Conservation (phyloP, 176 grass and related monocot species). For the Musa schizocarpa region DNA sequence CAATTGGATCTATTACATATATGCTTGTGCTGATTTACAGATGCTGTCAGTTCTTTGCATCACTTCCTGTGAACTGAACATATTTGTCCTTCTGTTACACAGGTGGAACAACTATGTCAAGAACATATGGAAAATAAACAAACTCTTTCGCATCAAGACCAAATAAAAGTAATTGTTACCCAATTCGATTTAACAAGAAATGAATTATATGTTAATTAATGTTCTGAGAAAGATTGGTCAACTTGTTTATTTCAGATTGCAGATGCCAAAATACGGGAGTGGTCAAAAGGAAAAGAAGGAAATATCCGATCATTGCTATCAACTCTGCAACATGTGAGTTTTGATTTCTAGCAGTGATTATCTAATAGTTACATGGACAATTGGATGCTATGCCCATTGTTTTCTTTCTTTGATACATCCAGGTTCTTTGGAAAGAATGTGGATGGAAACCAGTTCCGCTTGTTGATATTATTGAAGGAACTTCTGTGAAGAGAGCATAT, state of each 20-base stretch:
- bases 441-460: slow-evolving; percentile 89
- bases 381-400: neutral
- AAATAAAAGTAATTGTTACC: slow-evolving; percentile 50
- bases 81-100: neutral
- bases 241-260: slow-evolving; percentile 41
- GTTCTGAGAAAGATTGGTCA: slow-evolving; percentile 17
- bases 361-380: neutral
- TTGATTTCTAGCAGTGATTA: neutral
- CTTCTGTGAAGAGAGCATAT: slow-evolving; percentile 78
- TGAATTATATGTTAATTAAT: neutral
- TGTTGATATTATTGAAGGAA: slow-evolving; percentile 85
- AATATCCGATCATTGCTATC: slow-evolving; percentile 97
- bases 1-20: neutral
- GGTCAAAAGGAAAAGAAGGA: slow-evolving; percentile 96
- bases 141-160: slow-evolving; percentile 40
- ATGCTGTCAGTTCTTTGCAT: no score
- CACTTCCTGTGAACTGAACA: neutral
- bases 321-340: slow-evolving; percentile 86
- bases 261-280: slow-evolving; percentile 65
- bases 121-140: slow-evolving; percentile 23
- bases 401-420: slow-evolving; percentile 14
- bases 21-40: neutral
- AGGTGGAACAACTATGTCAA: slow-evolving; percentile 73
- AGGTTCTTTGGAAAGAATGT: slow-evolving; percentile 78
- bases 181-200: neutral